These are phyloP conservation scores for Lasiodiplodia sp. DNA, from an alignment of 2,329 filamentous ascomycete genomes.

Conservation along the genomic window DNA sequence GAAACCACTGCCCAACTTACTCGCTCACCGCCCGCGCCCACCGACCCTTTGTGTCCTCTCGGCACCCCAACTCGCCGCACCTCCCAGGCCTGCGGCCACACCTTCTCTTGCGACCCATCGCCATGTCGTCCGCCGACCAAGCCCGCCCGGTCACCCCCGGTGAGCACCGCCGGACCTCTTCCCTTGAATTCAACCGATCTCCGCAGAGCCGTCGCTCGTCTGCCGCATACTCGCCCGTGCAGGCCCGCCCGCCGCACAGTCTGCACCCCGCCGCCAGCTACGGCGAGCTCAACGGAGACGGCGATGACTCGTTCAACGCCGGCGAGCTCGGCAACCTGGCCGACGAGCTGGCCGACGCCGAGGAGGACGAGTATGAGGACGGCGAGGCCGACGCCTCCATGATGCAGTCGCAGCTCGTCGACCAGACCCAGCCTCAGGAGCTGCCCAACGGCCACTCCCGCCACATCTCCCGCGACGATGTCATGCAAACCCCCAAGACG, in stretches of 20 bases:
- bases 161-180: slow-evolving; percentile 48
- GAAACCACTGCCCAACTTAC: slow-evolving; percentile 11
- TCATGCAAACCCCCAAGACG: slow-evolving; percentile 49
- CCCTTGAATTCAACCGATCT: slow-evolving; percentile 50
- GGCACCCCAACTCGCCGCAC: neutral
- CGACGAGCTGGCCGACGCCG: slow-evolving; percentile 79
- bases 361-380: slow-evolving; percentile 68
- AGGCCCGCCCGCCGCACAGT: slow-evolving; percentile 48
- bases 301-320: slow-evolving; percentile 46
- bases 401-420: slow-evolving; percentile 40
- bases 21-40: slow-evolving; percentile 17
- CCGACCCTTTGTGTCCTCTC: slow-evolving; percentile 5
- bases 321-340: slow-evolving; percentile 78
- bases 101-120: neutral
- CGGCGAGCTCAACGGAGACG: slow-evolving; percentile 44
- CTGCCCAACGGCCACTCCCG: slow-evolving; percentile 31
- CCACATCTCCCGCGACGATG: slow-evolving; percentile 53
- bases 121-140: slow-evolving; percentile 28
- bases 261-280: slow-evolving; percentile 30
- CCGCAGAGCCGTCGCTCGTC: slow-evolving; percentile 49
- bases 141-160: slow-evolving; percentile 25
- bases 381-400: slow-evolving; percentile 44
- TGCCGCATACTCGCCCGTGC: slow-evolving; percentile 54
- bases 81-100: slow-evolving; percentile 19
- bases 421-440: slow-evolving; percentile 40